Percentiles rank a stretch among this genome's conserved stretches.
Evolutionary conservation across 495 filamentous ascomycete species (phyloP).

Genomic region (Lindgomyces ingoldianus): DNA sequence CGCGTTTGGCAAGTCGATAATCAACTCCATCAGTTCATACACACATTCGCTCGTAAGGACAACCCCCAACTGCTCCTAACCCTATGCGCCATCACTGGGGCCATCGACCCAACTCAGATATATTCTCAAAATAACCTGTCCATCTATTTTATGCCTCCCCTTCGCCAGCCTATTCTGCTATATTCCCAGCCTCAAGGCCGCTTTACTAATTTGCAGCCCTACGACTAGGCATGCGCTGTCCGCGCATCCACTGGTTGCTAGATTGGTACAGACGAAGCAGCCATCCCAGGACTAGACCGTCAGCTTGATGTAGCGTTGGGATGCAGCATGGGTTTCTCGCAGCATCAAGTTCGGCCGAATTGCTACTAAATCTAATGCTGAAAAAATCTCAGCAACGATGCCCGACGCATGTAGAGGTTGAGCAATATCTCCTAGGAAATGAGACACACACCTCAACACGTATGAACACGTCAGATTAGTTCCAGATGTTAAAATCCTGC

Average conservation of each 20-base stretch:
- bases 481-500: constrained; percentile 14
- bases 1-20: too few species aligned
- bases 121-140: background rate
- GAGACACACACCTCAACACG: constrained; percentile 34
- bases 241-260: constrained; percentile 40
- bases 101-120: background rate
- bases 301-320: constrained; percentile 7
- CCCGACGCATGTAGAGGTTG: constrained; percentile 43
- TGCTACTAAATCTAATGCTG: constrained; percentile 36
- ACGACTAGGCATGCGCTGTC: constrained; percentile 41
- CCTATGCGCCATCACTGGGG: background rate
- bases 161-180: constrained; percentile 43
- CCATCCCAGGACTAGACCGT: constrained; percentile 41
- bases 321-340: constrained; percentile 13
- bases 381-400: constrained; percentile 36
- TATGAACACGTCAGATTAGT: constrained; percentile 39
- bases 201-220: constrained; percentile 44
- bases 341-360: constrained; percentile 27
- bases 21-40: too few species aligned
- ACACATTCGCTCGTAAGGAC: too few species aligned
- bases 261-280: constrained; percentile 40
- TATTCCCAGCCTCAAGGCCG: constrained; percentile 42
- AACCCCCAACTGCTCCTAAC: too few species aligned
- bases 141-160: background rate
- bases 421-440: constrained; percentile 37